Conservation (phyloP, 768 basidiomycete genomes). For the Rhizopogon vinicolor region DNA sequence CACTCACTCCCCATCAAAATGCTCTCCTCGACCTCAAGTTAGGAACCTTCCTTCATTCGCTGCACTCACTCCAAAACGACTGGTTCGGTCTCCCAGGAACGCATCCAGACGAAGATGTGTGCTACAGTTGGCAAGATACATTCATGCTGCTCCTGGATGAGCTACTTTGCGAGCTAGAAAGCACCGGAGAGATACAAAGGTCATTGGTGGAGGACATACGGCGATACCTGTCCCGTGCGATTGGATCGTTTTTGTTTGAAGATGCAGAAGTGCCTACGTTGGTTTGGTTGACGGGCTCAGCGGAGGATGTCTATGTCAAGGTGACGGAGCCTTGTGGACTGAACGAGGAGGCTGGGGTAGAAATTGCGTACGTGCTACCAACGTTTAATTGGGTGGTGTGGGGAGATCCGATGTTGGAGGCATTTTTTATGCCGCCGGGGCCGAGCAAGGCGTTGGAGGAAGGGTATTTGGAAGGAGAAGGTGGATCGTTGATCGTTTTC, state of each 20-base stretch:
- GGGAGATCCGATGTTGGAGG: slow-evolving; percentile 75
- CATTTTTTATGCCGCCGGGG: slow-evolving; percentile 48
- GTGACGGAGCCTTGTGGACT: slow-evolving; percentile 16
- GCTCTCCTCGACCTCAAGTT: slow-evolving; percentile 54
- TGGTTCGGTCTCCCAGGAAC: slow-evolving; percentile 62
- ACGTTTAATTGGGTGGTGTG: slow-evolving; percentile 54
- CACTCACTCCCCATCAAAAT: slow-evolving; percentile 32
- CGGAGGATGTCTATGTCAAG: slow-evolving; percentile 53
- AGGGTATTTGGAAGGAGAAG: slow-evolving; percentile 49
- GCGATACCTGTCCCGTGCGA: slow-evolving; percentile 56
- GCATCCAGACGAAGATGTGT: slow-evolving; percentile 19
- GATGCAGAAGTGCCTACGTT: slow-evolving; percentile 71
- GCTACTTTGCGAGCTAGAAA: slow-evolving; percentile 35
- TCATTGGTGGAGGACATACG: slow-evolving; percentile 44
- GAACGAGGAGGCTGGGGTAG: slow-evolving; percentile 14
- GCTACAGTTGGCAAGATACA: slow-evolving; percentile 73
- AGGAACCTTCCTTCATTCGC: slow-evolving; percentile 53
- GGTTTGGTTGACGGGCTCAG: slow-evolving; percentile 57
- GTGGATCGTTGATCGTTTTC: slow-evolving; percentile 47
- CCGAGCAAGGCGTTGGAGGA: slow-evolving; percentile 50
- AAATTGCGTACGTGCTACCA: slow-evolving; percentile 32
- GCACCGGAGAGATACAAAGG: slow-evolving; percentile 13
- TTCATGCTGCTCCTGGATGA: slow-evolving; percentile 59
- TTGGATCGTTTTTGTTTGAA: slow-evolving; percentile 71
- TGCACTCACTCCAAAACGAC: slow-evolving; percentile 74